Percentiles rank a stretch among this genome's conserved stretches.
Evolutionary conservation across 208 protist genomes (phyloP).

Genomic region (Jaenimonas drosophilae): DNA sequence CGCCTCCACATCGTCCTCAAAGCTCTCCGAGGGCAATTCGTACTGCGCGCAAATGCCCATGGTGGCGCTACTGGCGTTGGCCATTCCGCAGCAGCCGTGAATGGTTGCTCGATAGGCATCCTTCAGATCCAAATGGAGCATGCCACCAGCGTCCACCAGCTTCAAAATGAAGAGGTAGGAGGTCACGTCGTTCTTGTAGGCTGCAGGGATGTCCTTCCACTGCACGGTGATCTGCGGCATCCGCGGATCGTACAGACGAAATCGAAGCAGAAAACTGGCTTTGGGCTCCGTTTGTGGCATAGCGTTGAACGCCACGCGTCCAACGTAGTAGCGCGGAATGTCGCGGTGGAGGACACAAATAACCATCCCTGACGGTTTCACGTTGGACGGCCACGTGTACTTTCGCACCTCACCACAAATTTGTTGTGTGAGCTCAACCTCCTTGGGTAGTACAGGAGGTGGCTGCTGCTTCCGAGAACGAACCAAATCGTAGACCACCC

Average conservation of each 20-base stretch:
- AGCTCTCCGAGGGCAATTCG: constrained; percentile 27
- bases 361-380: constrained; percentile 26
- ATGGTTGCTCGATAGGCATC: constrained; percentile 12
- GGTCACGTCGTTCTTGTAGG: constrained; percentile 19
- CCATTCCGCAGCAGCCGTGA: constrained; percentile 19
- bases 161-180: constrained; percentile 33
- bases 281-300: too few species aligned
- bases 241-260: constrained; percentile 42
- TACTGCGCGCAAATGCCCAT: constrained; percentile 35
- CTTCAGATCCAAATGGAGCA: constrained; percentile 4
- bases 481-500: constrained; percentile 18
- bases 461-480: too few species aligned
- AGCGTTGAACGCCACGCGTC: constrained; percentile 17
- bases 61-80: constrained; percentile 23
- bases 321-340: constrained; percentile 23
- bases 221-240: constrained; percentile 50
- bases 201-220: constrained; percentile 38
- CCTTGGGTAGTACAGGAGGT: too few species aligned
- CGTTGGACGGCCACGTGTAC: constrained; percentile 10
- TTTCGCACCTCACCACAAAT: constrained; percentile 9
- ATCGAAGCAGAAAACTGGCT: constrained; percentile 72
- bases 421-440: too few species aligned
- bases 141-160: constrained; percentile 9
- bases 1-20: constrained; percentile 55
- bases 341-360: constrained; percentile 31